Conservation (phyloP, 148 eudicot genomes). For the Cornus kousa region DNA sequence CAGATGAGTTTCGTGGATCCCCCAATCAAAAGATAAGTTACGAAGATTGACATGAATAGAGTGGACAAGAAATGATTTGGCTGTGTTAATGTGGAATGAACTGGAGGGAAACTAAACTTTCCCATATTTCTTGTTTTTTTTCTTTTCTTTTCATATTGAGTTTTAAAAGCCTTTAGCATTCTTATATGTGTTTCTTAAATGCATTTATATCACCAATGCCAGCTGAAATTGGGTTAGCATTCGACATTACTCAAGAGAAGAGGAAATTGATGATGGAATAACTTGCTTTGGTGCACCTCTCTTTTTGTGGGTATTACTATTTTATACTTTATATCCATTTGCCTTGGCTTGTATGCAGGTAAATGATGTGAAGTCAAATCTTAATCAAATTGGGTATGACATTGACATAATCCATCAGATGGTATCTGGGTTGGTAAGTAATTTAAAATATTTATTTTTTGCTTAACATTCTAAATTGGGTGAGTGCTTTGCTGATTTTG, state of each 20-base stretch:
- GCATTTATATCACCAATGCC: not conserved
- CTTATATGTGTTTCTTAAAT: not conserved
- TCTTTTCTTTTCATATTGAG: not conserved
- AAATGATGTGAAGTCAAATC: constrained; percentile 56
- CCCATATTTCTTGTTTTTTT: not conserved
- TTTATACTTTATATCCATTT: not conserved
- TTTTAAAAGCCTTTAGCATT: not conserved
- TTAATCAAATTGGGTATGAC: constrained; percentile 79
- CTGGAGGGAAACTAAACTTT: not conserved
- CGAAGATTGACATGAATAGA: not conserved
- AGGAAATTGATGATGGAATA: not conserved
- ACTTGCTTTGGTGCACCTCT: not conserved
- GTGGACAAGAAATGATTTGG: not conserved
- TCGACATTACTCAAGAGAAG: not conserved
- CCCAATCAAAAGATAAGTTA: not conserved
- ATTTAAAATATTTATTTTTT: not conserved
- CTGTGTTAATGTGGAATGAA: not conserved
- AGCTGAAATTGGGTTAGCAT: not conserved
- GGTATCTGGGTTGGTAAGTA: constrained; percentile 76
- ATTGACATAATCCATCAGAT: constrained; percentile 65
- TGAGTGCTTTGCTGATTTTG: constrained; percentile 6
- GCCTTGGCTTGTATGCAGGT: constrained; percentile 51
- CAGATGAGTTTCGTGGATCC: not conserved
- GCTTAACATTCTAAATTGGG: not conserved
- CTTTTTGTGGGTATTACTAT: not conserved